Evolutionary conservation across 2,329 filamentous ascomycete species (phyloP).

Genomic region (Fusarium secorum): DNA sequence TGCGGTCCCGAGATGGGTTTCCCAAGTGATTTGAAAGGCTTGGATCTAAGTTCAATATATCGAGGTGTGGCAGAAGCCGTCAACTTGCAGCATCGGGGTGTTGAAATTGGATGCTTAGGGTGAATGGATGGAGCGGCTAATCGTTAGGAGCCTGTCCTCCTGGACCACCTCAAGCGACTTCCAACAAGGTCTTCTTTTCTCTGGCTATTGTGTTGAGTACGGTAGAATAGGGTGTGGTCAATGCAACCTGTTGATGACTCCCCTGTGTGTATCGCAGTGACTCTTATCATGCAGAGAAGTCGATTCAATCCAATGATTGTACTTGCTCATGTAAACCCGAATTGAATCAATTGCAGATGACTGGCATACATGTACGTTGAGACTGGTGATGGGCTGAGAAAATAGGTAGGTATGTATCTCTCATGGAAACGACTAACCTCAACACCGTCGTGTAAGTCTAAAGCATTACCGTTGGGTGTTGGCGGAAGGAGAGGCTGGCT

Average conservation of each 20-base stretch:
- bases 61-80: slow-evolving; percentile 9
- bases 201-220: slow-evolving; percentile 8
- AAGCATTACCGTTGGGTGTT: slow-evolving; percentile 15
- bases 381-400: background rate
- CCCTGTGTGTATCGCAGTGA: background rate
- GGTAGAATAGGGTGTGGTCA: slow-evolving; percentile 40
- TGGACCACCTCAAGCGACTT: slow-evolving; percentile 1
- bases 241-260: slow-evolving; percentile 29
- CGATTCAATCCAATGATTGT: background rate
- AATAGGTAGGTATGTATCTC: background rate
- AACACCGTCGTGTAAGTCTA: slow-evolving; percentile 11
- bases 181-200: slow-evolving; percentile 1
- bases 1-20: background rate
- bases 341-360: background rate
- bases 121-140: slow-evolving; percentile 34
- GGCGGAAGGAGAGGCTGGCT: slow-evolving; percentile 7
- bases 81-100: slow-evolving; percentile 1
- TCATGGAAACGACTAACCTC: background rate
- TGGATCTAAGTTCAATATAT: slow-evolving; percentile 8
- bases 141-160: background rate
- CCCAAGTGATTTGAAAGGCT: background rate
- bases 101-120: slow-evolving; percentile 12
- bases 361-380: background rate
- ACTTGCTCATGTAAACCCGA: background rate
- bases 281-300: slow-evolving; percentile 2